Conservation (phyloP, 2,329 filamentous ascomycete genomes). For the Fusarium sp. region DNA sequence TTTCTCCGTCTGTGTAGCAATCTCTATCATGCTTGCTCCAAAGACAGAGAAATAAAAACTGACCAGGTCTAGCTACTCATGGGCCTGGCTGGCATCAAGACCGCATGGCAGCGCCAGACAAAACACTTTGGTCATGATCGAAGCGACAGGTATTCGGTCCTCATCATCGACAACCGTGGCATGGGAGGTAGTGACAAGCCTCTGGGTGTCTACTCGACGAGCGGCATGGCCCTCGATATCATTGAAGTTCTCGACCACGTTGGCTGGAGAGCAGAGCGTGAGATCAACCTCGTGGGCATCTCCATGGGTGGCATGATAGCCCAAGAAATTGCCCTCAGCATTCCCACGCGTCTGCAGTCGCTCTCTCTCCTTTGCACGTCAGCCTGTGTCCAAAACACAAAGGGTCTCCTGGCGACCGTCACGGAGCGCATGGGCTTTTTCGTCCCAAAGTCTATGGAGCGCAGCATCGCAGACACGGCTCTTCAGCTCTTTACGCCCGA, state of each 20-base stretch:
- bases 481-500: conserved; percentile 69
- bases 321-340: conserved; percentile 75
- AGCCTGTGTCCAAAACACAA: conserved; percentile 67
- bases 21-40: background rate
- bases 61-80: conserved; percentile 71
- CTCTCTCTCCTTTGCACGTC: conserved; percentile 71
- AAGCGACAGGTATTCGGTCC: conserved; percentile 72
- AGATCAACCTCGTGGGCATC: conserved; percentile 76
- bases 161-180: conserved; percentile 86
- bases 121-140: conserved; percentile 80
- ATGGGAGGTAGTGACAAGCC: conserved; percentile 85
- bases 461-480: conserved; percentile 70
- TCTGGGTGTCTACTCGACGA: conserved; percentile 78
- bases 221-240: conserved; percentile 82
- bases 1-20: conserved; percentile 14
- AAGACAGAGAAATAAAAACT: background rate
- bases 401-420: conserved; percentile 71
- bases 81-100: conserved; percentile 75
- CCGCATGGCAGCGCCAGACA: conserved; percentile 84
- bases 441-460: conserved; percentile 75
- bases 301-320: conserved; percentile 93
- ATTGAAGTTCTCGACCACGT: conserved; percentile 75
- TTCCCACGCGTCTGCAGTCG: conserved; percentile 62
- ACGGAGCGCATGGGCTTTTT: conserved; percentile 63
- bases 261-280: conserved; percentile 67